Evolutionary conservation across 2,329 filamentous ascomycete genomes (phyloP), one percentile per base, ranked within the genome.

Genomic region (Colletotrichum destructivum): DNA sequence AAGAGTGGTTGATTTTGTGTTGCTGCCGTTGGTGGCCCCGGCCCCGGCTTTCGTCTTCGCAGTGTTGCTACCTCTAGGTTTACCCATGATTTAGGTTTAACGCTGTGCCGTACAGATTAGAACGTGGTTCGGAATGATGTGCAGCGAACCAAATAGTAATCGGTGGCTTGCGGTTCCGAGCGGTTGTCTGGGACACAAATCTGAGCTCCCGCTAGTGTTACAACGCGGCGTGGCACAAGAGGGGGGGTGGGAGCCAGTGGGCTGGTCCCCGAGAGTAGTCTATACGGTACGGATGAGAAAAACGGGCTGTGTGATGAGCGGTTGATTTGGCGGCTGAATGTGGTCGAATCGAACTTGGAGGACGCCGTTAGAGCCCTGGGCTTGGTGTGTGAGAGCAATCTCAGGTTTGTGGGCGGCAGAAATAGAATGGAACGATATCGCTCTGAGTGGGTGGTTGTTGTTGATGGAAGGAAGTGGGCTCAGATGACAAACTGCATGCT

Each of bases 31-130:
- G 21, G 3, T 42, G 16, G 46, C 21, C 38, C 46, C 49, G 42
- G 52, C 35, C 49, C 56, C 61, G 42, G 59, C 51, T 60, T 66
- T 66, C 71, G 65, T 8, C 73, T 70, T 69, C 72, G 66, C 40
- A 67, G 18, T 38, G 69, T n/a, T 64, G 57, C 54, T 21, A 5
- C 60, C 63, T 35, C 74, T 75, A 7, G 57, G 55, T 55, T 80
- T 82, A 66, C 65, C 65, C 69, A 71, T 71, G 60, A 31, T 62
- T 16, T 16, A 76, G 40, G 47, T 55, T 46, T 73, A 80, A 82
- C 55, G 77, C 59, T 69, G 54, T 51, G 62, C 57, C 57, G 60
- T 38, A 54, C 31, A 46, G 55, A 23, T 46, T 42, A 38, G 38
- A 65, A 66, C 61, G 66, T 70, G 66, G 66, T 51, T 57, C 38